Conservation (phyloP, 1,139 yeast species). For the Candida mesenterica region DNA sequence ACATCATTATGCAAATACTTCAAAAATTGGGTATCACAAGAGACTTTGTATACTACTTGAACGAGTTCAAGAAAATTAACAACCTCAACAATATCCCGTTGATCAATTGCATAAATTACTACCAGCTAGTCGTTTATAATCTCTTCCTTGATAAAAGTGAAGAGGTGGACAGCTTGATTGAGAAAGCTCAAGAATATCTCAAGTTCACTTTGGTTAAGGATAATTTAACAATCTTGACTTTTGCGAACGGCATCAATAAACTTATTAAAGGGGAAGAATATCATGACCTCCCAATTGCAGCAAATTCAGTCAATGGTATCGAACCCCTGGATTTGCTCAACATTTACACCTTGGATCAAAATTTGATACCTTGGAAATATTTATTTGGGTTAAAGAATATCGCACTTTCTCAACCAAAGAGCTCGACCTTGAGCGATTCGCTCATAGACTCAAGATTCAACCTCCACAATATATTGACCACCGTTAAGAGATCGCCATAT, state of each 20-base stretch:
- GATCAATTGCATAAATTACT: slow-evolving; percentile 26
- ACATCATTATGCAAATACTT: slow-evolving; percentile 32
- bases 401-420: neutral
- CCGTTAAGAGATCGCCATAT: neutral
- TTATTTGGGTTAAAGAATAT: slow-evolving; percentile 4
- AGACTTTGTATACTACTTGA: slow-evolving; percentile 50
- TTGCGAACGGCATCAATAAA: neutral
- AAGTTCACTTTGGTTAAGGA: slow-evolving; percentile 7
- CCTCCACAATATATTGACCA: slow-evolving; percentile 1
- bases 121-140: slow-evolving; percentile 18
- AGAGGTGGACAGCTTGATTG: slow-evolving; percentile 5
- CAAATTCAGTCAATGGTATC: neutral
- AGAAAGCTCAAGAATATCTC: slow-evolving; percentile 4
- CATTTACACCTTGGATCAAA: neutral
- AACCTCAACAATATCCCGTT: slow-evolving; percentile 23
- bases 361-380: slow-evolving; percentile 6
- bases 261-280: neutral
- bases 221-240: slow-evolving; percentile 6
- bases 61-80: slow-evolving; percentile 44
- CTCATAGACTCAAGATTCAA: slow-evolving; percentile 3
- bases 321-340: neutral
- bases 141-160: slow-evolving; percentile 13
- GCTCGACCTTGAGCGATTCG: slow-evolving; percentile 1
- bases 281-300: neutral
- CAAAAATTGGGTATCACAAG: slow-evolving; percentile 51